Evolutionary conservation across 345 rosid species (phyloP).

Genomic region (Lepidium aucheri): DNA sequence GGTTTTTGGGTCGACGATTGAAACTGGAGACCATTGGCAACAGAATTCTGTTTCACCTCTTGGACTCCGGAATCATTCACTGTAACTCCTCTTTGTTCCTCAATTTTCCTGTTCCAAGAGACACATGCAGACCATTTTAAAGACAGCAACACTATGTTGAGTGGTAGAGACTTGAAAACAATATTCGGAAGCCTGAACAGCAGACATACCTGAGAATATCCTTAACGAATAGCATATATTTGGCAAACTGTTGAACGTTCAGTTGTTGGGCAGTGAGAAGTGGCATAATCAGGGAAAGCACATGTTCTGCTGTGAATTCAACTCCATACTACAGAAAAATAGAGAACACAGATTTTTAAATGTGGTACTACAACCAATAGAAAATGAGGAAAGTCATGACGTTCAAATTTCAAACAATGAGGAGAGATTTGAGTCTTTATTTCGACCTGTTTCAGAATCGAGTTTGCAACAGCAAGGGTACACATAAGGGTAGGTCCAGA

Average conservation of each 20-base stretch:
- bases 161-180: background rate
- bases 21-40: constrained; percentile 43
- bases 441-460: constrained; percentile 75
- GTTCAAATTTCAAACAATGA: background rate
- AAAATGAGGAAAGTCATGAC: background rate
- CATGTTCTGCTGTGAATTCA: constrained; percentile 81
- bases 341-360: background rate
- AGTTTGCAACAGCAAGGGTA: constrained; percentile 85
- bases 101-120: constrained; percentile 54
- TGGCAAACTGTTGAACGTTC: constrained; percentile 88
- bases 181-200: background rate
- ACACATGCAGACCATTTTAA: background rate
- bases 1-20: constrained; percentile 39
- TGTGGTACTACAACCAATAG: background rate
- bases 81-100: constrained; percentile 76
- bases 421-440: background rate
- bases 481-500: constrained; percentile 98
- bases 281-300: constrained; percentile 74
- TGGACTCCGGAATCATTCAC: constrained; percentile 54
- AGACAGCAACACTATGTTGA: background rate
- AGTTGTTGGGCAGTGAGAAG: constrained; percentile 92
- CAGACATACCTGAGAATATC: constrained; percentile 66
- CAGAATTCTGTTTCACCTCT: constrained; percentile 37
- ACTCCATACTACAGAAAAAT: constrained; percentile 63
- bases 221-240: constrained; percentile 88